Conservation (phyloP, 2,329 filamentous ascomycete species). For the Cercospora nicotianae region DNA sequence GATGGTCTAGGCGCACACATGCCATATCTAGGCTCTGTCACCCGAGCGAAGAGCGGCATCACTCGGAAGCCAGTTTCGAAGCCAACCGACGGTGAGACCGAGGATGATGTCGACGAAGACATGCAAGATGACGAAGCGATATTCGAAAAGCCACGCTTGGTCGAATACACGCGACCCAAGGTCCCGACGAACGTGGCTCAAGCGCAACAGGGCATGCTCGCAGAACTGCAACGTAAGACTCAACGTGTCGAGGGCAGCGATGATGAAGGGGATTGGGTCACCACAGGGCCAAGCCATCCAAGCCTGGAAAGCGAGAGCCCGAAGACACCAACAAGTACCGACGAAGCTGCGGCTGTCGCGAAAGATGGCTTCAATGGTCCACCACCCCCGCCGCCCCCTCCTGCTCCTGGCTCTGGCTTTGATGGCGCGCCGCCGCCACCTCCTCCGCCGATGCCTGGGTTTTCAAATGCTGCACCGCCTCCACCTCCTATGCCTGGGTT, state of each 20-base stretch:
- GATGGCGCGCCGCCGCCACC: slow-evolving; percentile 44
- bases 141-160: slow-evolving; percentile 75
- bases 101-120: slow-evolving; percentile 40
- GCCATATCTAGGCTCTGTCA: slow-evolving; percentile 60
- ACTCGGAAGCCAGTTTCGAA: slow-evolving; percentile 37
- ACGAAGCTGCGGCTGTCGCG: slow-evolving; percentile 9
- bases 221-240: slow-evolving; percentile 74
- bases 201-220: slow-evolving; percentile 58
- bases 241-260: slow-evolving; percentile 72
- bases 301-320: slow-evolving; percentile 72
- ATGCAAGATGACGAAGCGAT: slow-evolving; percentile 62
- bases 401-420: slow-evolving; percentile 46
- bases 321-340: slow-evolving; percentile 61
- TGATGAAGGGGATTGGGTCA: slow-evolving; percentile 68
- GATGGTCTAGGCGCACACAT: slow-evolving; percentile 56
- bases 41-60: slow-evolving; percentile 44
- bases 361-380: slow-evolving; percentile 41
- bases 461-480: slow-evolving; percentile 40
- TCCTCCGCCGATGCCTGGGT: slow-evolving; percentile 50
- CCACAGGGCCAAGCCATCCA: slow-evolving; percentile 72
- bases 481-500: slow-evolving; percentile 51
- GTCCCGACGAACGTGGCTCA: slow-evolving; percentile 60
- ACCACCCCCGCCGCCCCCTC: slow-evolving; percentile 50
- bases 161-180: slow-evolving; percentile 74
- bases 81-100: slow-evolving; percentile 23